phyloP scores from a whole-genome alignment of 2,329 filamentous ascomycete species.

The Ophiostoma pallidulum region DNA sequence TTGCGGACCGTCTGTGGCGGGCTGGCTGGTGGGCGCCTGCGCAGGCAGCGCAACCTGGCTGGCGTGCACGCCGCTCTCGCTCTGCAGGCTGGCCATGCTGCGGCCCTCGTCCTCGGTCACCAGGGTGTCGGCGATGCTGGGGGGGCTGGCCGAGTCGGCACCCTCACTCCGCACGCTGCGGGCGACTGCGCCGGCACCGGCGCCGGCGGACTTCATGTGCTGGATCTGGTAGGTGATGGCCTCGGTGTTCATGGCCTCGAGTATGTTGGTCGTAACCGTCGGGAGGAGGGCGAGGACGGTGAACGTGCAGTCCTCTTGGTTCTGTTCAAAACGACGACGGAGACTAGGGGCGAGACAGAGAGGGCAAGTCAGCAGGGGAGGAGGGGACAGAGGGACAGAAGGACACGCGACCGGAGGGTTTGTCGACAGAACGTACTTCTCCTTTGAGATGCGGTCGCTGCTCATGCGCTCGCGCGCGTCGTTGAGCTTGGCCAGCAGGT shows the following conservation, averaged over 20 bases:
- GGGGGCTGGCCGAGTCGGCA: slow-evolving; percentile 41
- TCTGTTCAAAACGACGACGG: slow-evolving; percentile 93
- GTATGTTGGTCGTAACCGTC: slow-evolving; percentile 80
- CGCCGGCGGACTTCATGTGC: slow-evolving; percentile 63
- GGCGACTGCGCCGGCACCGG: slow-evolving; percentile 32
- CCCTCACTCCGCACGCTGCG: slow-evolving; percentile 31
- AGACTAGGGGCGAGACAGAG: slow-evolving; percentile 63
- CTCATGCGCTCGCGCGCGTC: slow-evolving; percentile 95
- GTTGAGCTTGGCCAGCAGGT: slow-evolving; percentile 81
- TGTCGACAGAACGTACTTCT: slow-evolving; percentile 58
- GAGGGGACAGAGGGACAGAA: too few relatives aligned
- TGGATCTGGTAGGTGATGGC: slow-evolving; percentile 89
- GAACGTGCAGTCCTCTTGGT: slow-evolving; percentile 97
- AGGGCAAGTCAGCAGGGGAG: slow-evolving; percentile 15
- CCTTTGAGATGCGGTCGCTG: slow-evolving; percentile 88
- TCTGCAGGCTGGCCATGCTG: slow-evolving; percentile 65
- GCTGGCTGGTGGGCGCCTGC: slow-evolving; percentile 13
- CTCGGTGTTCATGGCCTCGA: slow-evolving; percentile 83
- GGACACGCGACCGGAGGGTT: too few relatives aligned
- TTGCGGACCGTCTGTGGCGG: slow-evolving; percentile 12
- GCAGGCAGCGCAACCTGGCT: slow-evolving; percentile 60
- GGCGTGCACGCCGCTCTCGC: slow-evolving; percentile 73
- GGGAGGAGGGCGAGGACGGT: slow-evolving; percentile 93
- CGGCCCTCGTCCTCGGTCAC: slow-evolving; percentile 73
- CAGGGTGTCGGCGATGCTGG: slow-evolving; percentile 58